Base-by-base conservation (phyloP, 1,284 basidiomycete species). In the Apiotrichum gracile region DNA sequence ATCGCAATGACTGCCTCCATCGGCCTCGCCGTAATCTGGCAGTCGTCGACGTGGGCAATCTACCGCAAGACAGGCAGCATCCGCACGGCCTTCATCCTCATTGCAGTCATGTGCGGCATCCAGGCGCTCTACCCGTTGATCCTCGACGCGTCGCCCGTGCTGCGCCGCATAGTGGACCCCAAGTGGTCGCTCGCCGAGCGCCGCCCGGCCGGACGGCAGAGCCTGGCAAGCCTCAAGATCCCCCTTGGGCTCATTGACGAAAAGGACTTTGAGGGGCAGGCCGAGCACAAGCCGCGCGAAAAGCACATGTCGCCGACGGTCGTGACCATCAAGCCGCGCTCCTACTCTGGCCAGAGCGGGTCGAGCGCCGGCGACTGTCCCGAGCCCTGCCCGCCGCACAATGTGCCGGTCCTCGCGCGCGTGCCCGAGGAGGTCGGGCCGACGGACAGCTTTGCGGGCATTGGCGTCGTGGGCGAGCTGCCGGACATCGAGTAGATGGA, bases 111-210 rank as follows among this genome's bases (percentile, higher is more conserved):
- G 12, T 66, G 55, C 44, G 62, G 52, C 13, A 41, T 62, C 7
- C 55, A 54, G 27, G 47, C 61, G 17, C 37, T 67, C 24, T 64
- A 63, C 49, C 62, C 68, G 2, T 33, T 58, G 5, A 37, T 52
- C 27, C 55, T 68, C 13, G 62, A 47, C 26, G 33, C 40, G 9
- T 51, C 42, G 19, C 26, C 49, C n/a, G 54, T 49, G 7, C 51
- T 67, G 41, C 54, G 63, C 24, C 50, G 58, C 47, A 64, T 64
- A 61, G 56, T 71, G 13, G 69, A 71, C 58, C 69, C 67, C 4
- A 49, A 44, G n/a, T 63, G 61, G 64, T 54, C 49, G 24, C 16
- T 22, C 12, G 46, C 16, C 35, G 16, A 25, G 50, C 16, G 29
- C 27, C 19, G 47, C 21, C 7, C 16, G 31, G 52, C 31, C 25